These are phyloP conservation scores for Clonostachys sp. DNA, from an alignment of 2,329 filamentous ascomycete genomes.

Conservation along the genomic window DNA sequence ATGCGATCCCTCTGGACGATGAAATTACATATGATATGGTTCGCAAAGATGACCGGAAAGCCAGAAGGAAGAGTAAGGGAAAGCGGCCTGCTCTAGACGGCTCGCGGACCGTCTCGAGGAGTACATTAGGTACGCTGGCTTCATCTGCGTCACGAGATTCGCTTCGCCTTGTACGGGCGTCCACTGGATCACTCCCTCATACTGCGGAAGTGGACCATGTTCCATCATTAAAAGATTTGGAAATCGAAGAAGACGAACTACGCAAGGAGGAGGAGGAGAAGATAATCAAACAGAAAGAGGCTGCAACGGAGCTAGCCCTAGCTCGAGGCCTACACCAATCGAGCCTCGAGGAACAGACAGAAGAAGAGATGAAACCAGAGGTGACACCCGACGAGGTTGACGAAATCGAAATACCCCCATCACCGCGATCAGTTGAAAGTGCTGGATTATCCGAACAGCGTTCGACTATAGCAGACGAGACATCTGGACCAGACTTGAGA, in stretches of 20 bases:
- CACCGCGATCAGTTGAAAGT: no score
- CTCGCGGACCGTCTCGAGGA: slow-evolving; percentile 52
- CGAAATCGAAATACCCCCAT: neutral
- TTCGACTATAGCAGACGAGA: no score
- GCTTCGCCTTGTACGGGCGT: slow-evolving; percentile 12
- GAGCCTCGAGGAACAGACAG: slow-evolving; percentile 4
- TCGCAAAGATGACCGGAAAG: slow-evolving; percentile 63
- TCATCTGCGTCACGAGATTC: slow-evolving; percentile 29
- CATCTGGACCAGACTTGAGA: no score
- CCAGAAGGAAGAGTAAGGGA: slow-evolving; percentile 55
- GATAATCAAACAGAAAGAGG: slow-evolving; percentile 45
- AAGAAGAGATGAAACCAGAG: slow-evolving; percentile 14
- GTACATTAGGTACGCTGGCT: slow-evolving; percentile 44
- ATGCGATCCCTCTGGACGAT: slow-evolving; percentile 88
- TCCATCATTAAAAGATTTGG: slow-evolving; percentile 46
- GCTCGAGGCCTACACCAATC: slow-evolving; percentile 37
- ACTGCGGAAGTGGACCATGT: slow-evolving; percentile 30
- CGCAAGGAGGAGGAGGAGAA: slow-evolving; percentile 48
- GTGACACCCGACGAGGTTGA: slow-evolving; percentile 24
- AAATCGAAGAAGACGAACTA: slow-evolving; percentile 46
- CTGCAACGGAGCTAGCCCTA: slow-evolving; percentile 45
- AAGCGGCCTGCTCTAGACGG: slow-evolving; percentile 39
- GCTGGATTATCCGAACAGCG: no score
- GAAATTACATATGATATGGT: slow-evolving; percentile 85
- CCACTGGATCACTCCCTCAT: slow-evolving; percentile 16